Base-by-base conservation (phyloP, 805 yeast species). In the Candida gorgasii region DNA sequence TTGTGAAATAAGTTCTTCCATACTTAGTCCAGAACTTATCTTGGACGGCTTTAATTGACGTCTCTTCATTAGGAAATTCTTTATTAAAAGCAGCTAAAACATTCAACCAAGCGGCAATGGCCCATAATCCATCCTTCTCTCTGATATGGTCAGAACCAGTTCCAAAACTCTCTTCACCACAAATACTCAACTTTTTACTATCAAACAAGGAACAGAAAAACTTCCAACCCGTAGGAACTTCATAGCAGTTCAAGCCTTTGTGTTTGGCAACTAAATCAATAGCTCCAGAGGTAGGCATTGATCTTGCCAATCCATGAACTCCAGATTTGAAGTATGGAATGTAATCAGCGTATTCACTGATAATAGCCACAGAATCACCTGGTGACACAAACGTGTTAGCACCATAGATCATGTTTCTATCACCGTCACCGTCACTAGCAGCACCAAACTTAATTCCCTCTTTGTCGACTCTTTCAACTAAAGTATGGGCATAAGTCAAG, bases 161-260 rank as follows among this genome's bases (percentile, higher is more conserved):
- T 58, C 99, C 99, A 57, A 92, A 92, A 22, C 95, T 85, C 70
- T 92, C 99, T 68, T 92, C 99, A 55, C 99, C 99, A 69, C 99
- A 92, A 59, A 92, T 92, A 45, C 96, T 86, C 55, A 92, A 77
- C 69, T 89, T 90, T 58, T 88, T 80, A 29, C 95, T 90, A 61
- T 92, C 99, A 57, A 92, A 92, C 51, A 92, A 71, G 4, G 96
- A 92, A 68, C 98, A 90, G 78, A 92, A 92, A 63, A 92, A 92
- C 68, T 92, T 92, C 99, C 99, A 92, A 26, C 98, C 99, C 14
- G 99, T 92, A 42, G 99, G 99, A 5, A 93, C 98, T 67, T 93
- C 99, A 65, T 92, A 92, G 48, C 83, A 72, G 39, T 82, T 68
- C 51, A 92, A 68, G 23, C 84, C 84, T 65, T 88, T 82, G 45